These are phyloP conservation scores for Auriculariales sp. DNA, from an alignment of 768 basidiomycete genomes.

Conservation along the genomic window DNA sequence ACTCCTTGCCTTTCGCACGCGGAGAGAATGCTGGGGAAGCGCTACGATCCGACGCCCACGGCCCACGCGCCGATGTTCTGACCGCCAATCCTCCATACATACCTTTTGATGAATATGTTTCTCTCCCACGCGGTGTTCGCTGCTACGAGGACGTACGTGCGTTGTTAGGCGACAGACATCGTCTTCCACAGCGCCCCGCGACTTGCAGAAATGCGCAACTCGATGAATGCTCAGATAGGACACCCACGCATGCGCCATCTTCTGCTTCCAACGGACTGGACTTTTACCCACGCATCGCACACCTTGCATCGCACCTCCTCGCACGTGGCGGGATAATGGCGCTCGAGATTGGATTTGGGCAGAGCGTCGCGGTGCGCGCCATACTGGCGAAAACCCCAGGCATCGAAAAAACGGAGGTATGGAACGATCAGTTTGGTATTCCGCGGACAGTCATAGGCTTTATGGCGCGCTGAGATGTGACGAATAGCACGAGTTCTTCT, in stretches of 20 bases:
- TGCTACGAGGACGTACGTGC: constrained; percentile 72
- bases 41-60: constrained; percentile 17
- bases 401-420: constrained; percentile 42
- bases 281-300: constrained; percentile 61
- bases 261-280: constrained; percentile 45
- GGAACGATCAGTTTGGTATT: constrained; percentile 70
- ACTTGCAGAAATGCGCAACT: constrained; percentile 16
- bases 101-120: constrained; percentile 43
- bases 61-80: constrained; percentile 52
- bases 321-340: constrained; percentile 41
- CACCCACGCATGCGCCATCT: no score
- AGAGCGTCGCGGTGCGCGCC: constrained; percentile 44
- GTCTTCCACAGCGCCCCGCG: no score
- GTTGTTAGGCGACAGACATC: constrained; percentile 52
- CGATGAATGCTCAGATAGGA: constrained; percentile 4
- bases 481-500: no score
- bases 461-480: no score
- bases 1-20: background rate
- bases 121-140: constrained; percentile 52
- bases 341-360: constrained; percentile 66
- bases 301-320: constrained; percentile 40
- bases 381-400: constrained; percentile 38
- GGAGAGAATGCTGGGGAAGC: constrained; percentile 5
- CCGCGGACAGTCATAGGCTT: constrained; percentile 44
- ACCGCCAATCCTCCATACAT: constrained; percentile 87